Evolutionary conservation across 495 filamentous ascomycete species (phyloP).

Genomic region (Cercophora samala): DNA sequence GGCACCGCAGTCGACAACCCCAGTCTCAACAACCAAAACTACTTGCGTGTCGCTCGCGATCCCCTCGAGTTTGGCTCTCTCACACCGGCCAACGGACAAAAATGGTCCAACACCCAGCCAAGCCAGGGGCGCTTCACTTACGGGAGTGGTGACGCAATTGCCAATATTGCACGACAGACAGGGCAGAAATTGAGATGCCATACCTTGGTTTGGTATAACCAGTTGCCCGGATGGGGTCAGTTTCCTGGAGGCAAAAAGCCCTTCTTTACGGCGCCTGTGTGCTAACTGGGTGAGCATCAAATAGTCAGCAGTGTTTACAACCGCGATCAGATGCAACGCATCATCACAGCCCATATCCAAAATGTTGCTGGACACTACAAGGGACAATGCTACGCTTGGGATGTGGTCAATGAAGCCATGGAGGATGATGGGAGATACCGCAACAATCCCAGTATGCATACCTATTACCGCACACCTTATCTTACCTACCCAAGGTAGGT

Average conservation of each 20-base stretch:
- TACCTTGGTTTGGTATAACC: slow-evolving; percentile 57
- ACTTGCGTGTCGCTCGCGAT: slow-evolving; percentile 39
- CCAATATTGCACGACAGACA: slow-evolving; percentile 46
- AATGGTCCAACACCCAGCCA: slow-evolving; percentile 41
- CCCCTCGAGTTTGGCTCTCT: slow-evolving; percentile 53
- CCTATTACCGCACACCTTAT: too few relatives aligned
- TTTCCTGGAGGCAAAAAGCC: background rate
- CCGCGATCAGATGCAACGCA: slow-evolving; percentile 18
- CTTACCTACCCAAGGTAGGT: too few relatives aligned
- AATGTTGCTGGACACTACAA: slow-evolving; percentile 51
- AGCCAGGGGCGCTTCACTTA: slow-evolving; percentile 46
- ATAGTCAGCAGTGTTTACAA: slow-evolving; percentile 18
- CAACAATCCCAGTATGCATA: background rate
- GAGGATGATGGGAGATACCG: slow-evolving; percentile 48
- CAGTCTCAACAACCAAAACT: slow-evolving; percentile 49
- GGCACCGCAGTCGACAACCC: slow-evolving; percentile 57
- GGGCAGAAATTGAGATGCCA: slow-evolving; percentile 54
- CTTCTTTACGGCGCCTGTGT: background rate
- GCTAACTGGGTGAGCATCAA: background rate
- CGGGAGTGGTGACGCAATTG: slow-evolving; percentile 46
- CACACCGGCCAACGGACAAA: slow-evolving; percentile 55
- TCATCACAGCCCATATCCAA: slow-evolving; percentile 42
- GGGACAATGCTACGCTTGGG: slow-evolving; percentile 44
- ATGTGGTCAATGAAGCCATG: slow-evolving; percentile 53
- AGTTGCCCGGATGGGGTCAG: slow-evolving; percentile 52